These are phyloP conservation scores for Penicillium sp. DNA, from an alignment of 2,329 filamentous ascomycete genomes.

Conservation along the genomic window DNA sequence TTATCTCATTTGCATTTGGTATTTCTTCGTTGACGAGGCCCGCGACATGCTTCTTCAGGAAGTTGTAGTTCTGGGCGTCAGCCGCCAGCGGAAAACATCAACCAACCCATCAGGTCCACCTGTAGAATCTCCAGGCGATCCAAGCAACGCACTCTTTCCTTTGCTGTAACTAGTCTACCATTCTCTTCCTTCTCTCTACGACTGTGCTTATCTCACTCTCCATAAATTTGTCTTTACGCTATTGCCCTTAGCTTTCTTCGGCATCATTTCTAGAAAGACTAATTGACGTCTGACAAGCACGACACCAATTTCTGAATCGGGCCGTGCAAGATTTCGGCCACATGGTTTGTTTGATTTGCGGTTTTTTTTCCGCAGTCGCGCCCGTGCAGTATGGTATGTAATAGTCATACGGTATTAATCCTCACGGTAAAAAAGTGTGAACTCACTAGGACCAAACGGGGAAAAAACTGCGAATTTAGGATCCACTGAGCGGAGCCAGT, in stretches of 20 bases:
- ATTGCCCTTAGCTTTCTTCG: not conserved
- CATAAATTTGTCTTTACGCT: not conserved
- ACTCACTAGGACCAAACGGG: not conserved
- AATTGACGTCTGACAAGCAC: slow-evolving; percentile 6
- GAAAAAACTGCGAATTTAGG: slow-evolving; percentile 10
- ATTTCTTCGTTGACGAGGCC: not conserved
- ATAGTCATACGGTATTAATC: not conserved
- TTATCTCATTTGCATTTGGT: not conserved
- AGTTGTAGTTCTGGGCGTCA: slow-evolving; percentile 16
- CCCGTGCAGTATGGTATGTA: slow-evolving; percentile 7
- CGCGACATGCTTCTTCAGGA: slow-evolving; percentile 5
- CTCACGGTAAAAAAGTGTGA: not conserved
- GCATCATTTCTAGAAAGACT: not conserved
- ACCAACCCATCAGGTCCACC: not conserved
- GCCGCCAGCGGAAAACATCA: slow-evolving; percentile 11
- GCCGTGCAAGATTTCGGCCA: slow-evolving; percentile 8
- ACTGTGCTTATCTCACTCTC: not conserved
- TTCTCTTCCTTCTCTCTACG: not conserved
- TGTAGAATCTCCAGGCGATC: not conserved
- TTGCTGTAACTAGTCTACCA: not conserved
- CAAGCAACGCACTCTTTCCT: slow-evolving; percentile 2
- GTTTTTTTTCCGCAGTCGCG: not conserved
- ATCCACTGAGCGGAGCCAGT: slow-evolving; percentile 17
- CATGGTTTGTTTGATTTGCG: not conserved
- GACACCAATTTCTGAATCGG: slow-evolving; percentile 1